A percentile compares a stretch with the other conserved stretches of the same genome.
Conservation (phyloP, 1,284 basidiomycete species). For the Trichosporon ovoides region DNA sequence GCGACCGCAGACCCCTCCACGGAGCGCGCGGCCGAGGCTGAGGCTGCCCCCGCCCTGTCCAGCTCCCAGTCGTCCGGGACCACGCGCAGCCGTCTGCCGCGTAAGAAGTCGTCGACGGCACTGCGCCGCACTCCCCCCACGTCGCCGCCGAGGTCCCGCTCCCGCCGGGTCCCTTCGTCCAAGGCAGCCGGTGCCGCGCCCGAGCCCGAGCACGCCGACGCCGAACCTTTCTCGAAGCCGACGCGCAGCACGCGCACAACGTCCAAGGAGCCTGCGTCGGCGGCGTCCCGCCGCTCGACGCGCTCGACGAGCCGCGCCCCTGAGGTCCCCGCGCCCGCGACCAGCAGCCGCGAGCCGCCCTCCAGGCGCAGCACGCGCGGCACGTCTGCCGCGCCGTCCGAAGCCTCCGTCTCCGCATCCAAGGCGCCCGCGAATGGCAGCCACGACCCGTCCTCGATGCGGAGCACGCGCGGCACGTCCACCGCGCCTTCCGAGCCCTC, state of each 20-base stretch:
- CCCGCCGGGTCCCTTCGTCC: background rate
- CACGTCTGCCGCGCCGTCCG: background rate
- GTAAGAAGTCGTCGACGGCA: background rate
- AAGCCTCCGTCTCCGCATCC: no score
- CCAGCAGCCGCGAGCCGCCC: background rate
- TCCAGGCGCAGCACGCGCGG: background rate
- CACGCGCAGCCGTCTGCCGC: background rate
- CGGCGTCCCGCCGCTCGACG: background rate
- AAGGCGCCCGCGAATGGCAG: no score
- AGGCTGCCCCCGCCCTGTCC: background rate
- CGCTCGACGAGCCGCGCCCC: background rate
- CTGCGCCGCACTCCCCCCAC: background rate
- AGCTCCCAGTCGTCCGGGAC: background rate
- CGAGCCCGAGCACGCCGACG: background rate
- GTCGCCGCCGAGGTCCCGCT: background rate
- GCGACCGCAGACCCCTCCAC: no score
- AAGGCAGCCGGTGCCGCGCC: background rate
- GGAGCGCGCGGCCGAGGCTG: background rate
- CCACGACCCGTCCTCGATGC: no score
- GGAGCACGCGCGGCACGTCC: no score
- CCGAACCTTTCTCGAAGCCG: no score
- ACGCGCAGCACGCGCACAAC: no score
- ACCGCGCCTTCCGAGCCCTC: no score
- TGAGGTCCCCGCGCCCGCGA: background rate
- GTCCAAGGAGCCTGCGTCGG: no score